Evolutionary conservation across 2,329 filamentous ascomycete genomes (phyloP).

Genomic region (Neonectria ditissima): DNA sequence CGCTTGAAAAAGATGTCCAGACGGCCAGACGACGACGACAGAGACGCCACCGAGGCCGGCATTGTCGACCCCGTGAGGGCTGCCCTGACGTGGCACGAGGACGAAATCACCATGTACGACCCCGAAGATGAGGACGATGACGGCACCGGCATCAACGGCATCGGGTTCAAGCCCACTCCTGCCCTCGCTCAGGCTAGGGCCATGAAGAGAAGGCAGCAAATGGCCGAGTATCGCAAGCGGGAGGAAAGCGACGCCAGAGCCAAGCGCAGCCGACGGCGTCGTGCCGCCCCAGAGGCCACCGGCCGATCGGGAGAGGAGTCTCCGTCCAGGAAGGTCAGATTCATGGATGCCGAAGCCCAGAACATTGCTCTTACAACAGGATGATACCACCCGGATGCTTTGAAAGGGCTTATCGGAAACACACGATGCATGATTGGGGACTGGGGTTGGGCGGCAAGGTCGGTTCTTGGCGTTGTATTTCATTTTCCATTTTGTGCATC

Average conservation of each 20-base stretch:
- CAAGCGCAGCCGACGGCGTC: constrained; percentile 64
- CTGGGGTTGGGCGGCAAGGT: constrained; percentile 20
- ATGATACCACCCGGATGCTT: constrained; percentile 34
- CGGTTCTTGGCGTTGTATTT: constrained; percentile 24
- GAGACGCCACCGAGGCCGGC: constrained; percentile 49
- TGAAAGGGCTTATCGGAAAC: not conserved
- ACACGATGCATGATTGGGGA: constrained; percentile 2
- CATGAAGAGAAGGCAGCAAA: constrained; percentile 69
- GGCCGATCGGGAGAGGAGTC: constrained; percentile 44
- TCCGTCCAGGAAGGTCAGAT: constrained; percentile 53
- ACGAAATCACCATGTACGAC: constrained; percentile 76
- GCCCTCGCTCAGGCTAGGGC: constrained; percentile 69
- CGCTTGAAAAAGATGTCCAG: constrained; percentile 42
- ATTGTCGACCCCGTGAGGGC: constrained; percentile 67
- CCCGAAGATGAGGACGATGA: constrained; percentile 75
- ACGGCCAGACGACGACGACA: constrained; percentile 38
- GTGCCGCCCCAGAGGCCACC: constrained; percentile 47
- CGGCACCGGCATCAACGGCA: constrained; percentile 74
- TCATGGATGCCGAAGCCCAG: constrained; percentile 54
- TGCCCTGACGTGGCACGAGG: constrained; percentile 74
- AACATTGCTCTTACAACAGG: constrained; percentile 48
- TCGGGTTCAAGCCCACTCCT: constrained; percentile 74
- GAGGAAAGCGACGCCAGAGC: constrained; percentile 71
- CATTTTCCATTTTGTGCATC: constrained; percentile 5
- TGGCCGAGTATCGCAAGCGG: constrained; percentile 71